phyloP scores from a whole-genome alignment of 2,329 filamentous ascomycete genomes.

The Sporothrix brunneoviolacea region DNA sequence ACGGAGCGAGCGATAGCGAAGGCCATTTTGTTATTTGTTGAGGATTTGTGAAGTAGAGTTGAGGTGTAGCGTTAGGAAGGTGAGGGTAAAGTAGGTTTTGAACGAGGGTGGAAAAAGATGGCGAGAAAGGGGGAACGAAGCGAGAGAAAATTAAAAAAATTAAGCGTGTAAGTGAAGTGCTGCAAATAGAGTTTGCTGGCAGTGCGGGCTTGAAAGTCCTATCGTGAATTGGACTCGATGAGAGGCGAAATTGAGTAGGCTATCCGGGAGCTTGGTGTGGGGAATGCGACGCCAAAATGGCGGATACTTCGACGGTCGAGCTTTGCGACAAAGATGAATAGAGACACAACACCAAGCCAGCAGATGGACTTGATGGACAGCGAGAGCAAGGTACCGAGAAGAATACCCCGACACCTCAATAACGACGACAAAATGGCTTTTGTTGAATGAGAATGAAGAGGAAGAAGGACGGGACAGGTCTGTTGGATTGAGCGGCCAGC shows the following conservation, averaged over 20 bases:
- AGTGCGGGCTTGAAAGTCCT: constrained; percentile 6
- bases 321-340: background rate
- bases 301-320: background rate
- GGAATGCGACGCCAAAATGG: constrained; percentile 13
- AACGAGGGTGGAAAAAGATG: background rate
- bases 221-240: constrained; percentile 14
- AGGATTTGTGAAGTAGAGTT: constrained; percentile 3
- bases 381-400: constrained; percentile 20
- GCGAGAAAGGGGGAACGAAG: background rate
- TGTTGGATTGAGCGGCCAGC: constrained; percentile 2
- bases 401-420: constrained; percentile 29
- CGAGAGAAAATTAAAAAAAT: background rate
- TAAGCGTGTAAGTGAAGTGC: constrained; percentile 9
- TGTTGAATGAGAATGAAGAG: constrained; percentile 5
- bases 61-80: background rate
- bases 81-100: background rate
- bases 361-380: background rate
- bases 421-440: constrained; percentile 27
- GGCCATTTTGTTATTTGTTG: constrained; percentile 20
- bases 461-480: background rate
- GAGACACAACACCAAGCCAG: background rate
- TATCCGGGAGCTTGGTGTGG: constrained; percentile 12
- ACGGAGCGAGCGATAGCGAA: constrained; percentile 23
- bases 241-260: constrained; percentile 6
- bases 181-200: background rate